Conservation (phyloP, 2,329 filamentous ascomycete species). For the Pseudocercospora cruenta region DNA sequence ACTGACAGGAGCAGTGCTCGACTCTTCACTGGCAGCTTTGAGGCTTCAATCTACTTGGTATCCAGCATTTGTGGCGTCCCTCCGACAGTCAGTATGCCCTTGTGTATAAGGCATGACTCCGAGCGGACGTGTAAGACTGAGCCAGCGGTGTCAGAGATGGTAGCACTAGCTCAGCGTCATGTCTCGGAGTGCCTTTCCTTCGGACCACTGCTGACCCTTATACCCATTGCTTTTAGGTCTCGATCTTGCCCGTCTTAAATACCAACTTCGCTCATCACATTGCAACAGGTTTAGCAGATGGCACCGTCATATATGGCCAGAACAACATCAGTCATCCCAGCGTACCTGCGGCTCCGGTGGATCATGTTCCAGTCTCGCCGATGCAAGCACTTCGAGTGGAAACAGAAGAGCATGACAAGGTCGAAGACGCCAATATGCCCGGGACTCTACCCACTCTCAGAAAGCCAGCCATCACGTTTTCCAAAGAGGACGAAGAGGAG, state of each 20-base stretch:
- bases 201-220: too few relatives aligned
- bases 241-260: constrained; percentile 87
- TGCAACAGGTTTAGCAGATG: constrained; percentile 76
- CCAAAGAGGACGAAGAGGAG: constrained; percentile 74
- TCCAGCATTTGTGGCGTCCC: constrained; percentile 86
- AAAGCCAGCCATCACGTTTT: constrained; percentile 79
- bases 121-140: too few relatives aligned
- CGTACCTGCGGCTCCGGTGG: constrained; percentile 52
- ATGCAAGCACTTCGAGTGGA: constrained; percentile 37
- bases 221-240: too few relatives aligned
- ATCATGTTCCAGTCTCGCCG: constrained; percentile 31
- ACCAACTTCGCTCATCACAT: constrained; percentile 97
- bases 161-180: too few relatives aligned
- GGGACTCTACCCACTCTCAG: constrained; percentile 80
- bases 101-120: too few relatives aligned
- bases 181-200: too few relatives aligned
- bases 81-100: too few relatives aligned
- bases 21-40: constrained; percentile 89
- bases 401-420: constrained; percentile 62
- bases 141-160: too few relatives aligned
- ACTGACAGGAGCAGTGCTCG: constrained; percentile 63
- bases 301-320: constrained; percentile 81
- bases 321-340: constrained; percentile 90
- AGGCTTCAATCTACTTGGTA: constrained; percentile 88
- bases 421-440: constrained; percentile 80